Evolutionary conservation across 169 alveolate species (phyloP), one percentile per base, ranked within the genome.

Genomic region (Plasmodium malariae): DNA sequence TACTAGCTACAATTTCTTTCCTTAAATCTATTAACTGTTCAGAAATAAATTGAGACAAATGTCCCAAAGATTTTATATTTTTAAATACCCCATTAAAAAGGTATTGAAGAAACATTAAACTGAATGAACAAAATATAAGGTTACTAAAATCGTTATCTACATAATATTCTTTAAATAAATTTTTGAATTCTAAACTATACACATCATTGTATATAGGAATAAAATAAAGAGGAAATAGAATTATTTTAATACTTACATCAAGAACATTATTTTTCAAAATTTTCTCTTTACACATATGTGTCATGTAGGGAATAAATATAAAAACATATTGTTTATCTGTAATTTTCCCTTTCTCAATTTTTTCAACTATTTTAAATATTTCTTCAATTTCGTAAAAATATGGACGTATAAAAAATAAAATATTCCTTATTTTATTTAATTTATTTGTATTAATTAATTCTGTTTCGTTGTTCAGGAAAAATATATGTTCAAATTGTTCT

Each of bases 1-100:
- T 80, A 3, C 7, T 49, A 14, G 90, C 54, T 7, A 80, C 83
- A 1, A 80, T 80, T 80, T 80, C 90, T 68, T 80, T 80, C 34
- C 90, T 80, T 43, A 80, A 55, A 17, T 80, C 72, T 49, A 80
- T 80, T 80, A 80, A 34, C 9, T 80, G 90, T 43, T 80, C 90
- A 19, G 57, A 65, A 32, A 63, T 51, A 51, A 45, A 65, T 21
- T 80, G 78, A 9, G 90, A 65, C 5, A 63, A 6, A 14, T 63
- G 12, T 21, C 90, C 90, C 17, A 80, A 19, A 1, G 90, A 80
- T 80, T 80, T 80, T 4, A 80, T 80, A 45, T 55, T 65, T 49
- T 32, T 63, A 68, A 80, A 80, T 0, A 80, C 90, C 0, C 90
- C 90, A 59, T 80, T 43, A n/a, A 80, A 80, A n/a, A 80, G 43